Conservation (phyloP, 2,329 filamentous ascomycete species). For the Chrysoporthe austroafricana region DNA sequence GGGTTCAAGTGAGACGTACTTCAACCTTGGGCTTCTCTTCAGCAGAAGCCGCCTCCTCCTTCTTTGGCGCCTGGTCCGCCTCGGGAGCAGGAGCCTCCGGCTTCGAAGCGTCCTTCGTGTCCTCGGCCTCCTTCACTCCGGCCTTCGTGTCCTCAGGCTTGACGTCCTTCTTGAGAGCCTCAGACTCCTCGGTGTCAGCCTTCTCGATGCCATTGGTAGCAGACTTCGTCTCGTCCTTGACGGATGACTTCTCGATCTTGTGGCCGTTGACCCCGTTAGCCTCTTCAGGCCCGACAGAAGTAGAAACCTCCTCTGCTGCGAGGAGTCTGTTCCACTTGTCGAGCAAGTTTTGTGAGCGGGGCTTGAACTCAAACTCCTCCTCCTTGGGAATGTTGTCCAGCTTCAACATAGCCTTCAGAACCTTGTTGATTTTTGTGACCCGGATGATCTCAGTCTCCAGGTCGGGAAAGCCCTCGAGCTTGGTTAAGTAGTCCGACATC, state of each 20-base stretch:
- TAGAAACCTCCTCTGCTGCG: conserved; percentile 56
- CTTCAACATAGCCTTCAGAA: conserved; percentile 92
- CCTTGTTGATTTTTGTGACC: conserved; percentile 96
- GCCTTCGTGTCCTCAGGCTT: conserved; percentile 36
- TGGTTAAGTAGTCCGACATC: conserved; percentile 77
- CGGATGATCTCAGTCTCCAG: conserved; percentile 89
- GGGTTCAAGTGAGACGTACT: conserved; percentile 34
- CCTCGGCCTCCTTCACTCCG: conserved; percentile 36
- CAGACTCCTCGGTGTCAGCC: conserved; percentile 35
- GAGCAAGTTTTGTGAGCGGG: conserved; percentile 78
- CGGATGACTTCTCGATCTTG: conserved; percentile 42
- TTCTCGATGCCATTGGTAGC: conserved; percentile 39
- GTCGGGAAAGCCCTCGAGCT: conserved; percentile 78
- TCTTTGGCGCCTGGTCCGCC: conserved; percentile 36
- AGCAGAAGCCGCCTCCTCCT: conserved; percentile 8
- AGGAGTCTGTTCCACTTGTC: conserved; percentile 87
- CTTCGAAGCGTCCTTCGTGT: conserved; percentile 37
- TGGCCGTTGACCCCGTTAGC: conserved; percentile 56
- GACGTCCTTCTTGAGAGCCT: conserved; percentile 39
- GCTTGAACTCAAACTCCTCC: conserved; percentile 86
- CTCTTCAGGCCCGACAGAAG: conserved; percentile 39
- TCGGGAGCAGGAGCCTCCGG: conserved; percentile 34
- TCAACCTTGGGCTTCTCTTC: conserved; percentile 32
- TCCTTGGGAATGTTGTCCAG: conserved; percentile 84
- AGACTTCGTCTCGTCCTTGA: conserved; percentile 43